Evolutionary conservation across 768 basidiomycete genomes (phyloP).

Genomic region (Sporobolomyces pararoseus): DNA sequence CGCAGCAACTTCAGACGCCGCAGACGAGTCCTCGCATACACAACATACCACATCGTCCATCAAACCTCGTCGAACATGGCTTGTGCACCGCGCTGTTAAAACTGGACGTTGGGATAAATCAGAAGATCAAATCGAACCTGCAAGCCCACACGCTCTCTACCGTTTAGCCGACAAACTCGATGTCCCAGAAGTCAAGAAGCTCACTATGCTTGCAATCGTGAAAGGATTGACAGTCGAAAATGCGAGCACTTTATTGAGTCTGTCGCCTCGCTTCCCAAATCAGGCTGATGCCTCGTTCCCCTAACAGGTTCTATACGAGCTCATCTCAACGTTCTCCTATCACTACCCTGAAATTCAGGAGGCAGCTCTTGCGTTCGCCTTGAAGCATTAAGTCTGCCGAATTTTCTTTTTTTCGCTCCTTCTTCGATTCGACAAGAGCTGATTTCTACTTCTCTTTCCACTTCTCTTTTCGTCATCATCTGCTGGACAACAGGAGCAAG

Average conservation of each 20-base stretch:
- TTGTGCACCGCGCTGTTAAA: not conserved
- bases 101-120: not conserved
- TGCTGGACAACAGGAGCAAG: not conserved
- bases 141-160: constrained; percentile 19
- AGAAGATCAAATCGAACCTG: not conserved
- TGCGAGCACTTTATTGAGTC: not conserved
- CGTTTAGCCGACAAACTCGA: constrained; percentile 17
- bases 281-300: not conserved
- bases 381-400: constrained; percentile 2
- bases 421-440: not conserved
- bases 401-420: not conserved
- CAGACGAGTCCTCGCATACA: too few species aligned
- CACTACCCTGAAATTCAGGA: constrained; percentile 10
- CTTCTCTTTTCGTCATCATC: too few species aligned
- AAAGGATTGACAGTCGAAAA: constrained; percentile 3
- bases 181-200: not conserved
- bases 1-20: too few species aligned
- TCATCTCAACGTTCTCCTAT: constrained; percentile 11
- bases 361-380: not conserved
- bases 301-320: constrained; percentile 18
- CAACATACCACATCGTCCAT: too few species aligned
- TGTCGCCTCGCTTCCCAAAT: not conserved
- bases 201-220: constrained; percentile 1
- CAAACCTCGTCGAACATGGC: not conserved
- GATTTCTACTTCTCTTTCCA: not conserved